Base-by-base conservation (phyloP, 768 basidiomycete species). In the Leccinellum albellum region DNA sequence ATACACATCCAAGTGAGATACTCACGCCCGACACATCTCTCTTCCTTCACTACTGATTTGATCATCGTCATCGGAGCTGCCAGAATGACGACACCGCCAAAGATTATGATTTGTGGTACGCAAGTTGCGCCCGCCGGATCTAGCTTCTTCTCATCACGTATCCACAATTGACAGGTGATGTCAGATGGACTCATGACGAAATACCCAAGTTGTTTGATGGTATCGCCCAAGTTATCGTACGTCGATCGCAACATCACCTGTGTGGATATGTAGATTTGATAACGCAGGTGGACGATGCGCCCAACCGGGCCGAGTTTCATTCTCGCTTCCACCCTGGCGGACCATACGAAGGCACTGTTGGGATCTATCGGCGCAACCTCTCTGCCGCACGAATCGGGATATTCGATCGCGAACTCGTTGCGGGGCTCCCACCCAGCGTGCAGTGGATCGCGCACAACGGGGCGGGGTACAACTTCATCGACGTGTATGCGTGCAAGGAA, bases 401-500 rank as follows among this genome's bases (percentile, higher is more conserved):
- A 21, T 83, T 79, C 51, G 81, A 86, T 62, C 67, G 70, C 26
- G 79, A 77, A 35, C 71, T 86, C 46, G 68, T 96, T 60, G 70
- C 77, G 40, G 81, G 78, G 0, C 76, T 95, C 3, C 84, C 91
- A 1, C 54, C 76, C 1, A 78, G 76, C 24, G 79, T 94, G 50
- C 84, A 84, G 69, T 93, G 88, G 86, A 90, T 94, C 66, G 88
- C 87, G 2, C 91, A 91, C 69, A 92, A 91, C 54, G 92, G 90
- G 15, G 91, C 93, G 0, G 92, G 94, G 0, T 96, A 94, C 66
- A 89, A 96, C 70, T 81, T 84, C 45, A 83, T 95, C 55, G 87
- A 94, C 65, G 83, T 93, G 12, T 74, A 75, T 12, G 87, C 86
- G 1, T 87, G 86, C 69, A 89, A 84, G 67, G 82, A 79, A 14